phyloP scores from a whole-genome alignment of 1,139 yeast genomes.

The Torulaspora globosa region DNA sequence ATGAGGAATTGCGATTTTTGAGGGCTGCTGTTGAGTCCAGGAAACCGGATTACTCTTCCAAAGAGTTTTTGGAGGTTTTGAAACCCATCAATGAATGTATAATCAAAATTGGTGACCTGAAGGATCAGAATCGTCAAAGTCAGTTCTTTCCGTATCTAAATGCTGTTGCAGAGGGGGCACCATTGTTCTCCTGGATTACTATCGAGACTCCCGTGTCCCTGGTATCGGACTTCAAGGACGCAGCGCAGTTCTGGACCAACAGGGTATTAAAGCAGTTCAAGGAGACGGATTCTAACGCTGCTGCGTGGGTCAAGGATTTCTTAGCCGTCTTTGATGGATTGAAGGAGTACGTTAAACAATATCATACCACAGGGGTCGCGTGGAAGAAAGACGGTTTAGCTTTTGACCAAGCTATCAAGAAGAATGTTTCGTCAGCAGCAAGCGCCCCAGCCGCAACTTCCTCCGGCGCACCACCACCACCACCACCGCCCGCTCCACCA shows the following conservation, averaged over 20 bases:
- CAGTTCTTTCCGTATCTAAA: conserved; percentile 66
- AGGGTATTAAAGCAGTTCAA: conserved; percentile 79
- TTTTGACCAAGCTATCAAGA: conserved; percentile 45
- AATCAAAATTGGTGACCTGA: conserved; percentile 53
- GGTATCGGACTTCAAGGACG: conserved; percentile 80
- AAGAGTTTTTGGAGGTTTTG: conserved; percentile 54
- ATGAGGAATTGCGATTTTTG: conserved; percentile 56
- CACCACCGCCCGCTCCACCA: conserved; percentile 69
- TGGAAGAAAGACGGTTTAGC: conserved; percentile 65
- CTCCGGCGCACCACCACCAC: conserved; percentile 39
- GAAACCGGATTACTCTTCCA: conserved; percentile 59
- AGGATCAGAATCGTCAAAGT: conserved; percentile 71
- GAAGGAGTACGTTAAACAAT: conserved; percentile 66
- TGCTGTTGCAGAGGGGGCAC: conserved; percentile 83
- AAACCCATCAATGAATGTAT: conserved; percentile 65
- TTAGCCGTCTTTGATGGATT: conserved; percentile 62
- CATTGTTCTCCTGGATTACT: conserved; percentile 88
- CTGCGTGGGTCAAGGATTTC: conserved; percentile 75
- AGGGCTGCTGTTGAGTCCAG: conserved; percentile 54
- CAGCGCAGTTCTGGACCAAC: conserved; percentile 92
- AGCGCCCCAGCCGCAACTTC: conserved; percentile 21
- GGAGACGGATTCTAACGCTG: conserved; percentile 62
- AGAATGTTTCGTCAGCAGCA: conserved; percentile 26
- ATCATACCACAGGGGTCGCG: conserved; percentile 74
- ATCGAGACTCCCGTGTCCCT: conserved; percentile 62